Evolutionary conservation across 441 rosid genomes (phyloP), one percentile per base, ranked within the genome.

Genomic region (Populus hybrid): DNA sequence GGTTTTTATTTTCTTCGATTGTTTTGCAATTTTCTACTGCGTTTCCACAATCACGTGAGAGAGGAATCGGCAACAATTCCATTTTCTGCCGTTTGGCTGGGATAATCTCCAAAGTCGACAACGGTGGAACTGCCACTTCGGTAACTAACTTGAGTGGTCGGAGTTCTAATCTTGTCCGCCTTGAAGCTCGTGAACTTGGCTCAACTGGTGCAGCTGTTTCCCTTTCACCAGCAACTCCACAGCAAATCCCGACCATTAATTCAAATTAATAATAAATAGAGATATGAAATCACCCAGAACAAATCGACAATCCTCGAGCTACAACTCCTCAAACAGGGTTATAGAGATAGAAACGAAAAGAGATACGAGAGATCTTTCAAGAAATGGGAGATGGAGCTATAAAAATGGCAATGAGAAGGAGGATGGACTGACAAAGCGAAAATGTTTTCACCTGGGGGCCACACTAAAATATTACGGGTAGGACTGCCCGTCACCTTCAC

Each of bases 241-340:
- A 94, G 76, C 93, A 91, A 74, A 93, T 86, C 64, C 92, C 93
- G 70, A 94, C 97, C 97, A 90, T 91, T 11, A 5, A 71, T 12
- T 6, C 65, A 35, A 3, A 3, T 26, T 26, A 8, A 40, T 18
- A 6, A 11, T 46, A 24, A 9, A 3, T 50, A 69, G 30, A 36
- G 35, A 32, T 16, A 73, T 8, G n/a, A 30, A 40, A 35, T 21
- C 61, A 59, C 70, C 70, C 2, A 70, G 1, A 73, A 50, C 36
- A 3, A 5, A 73, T 12, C 69, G 53, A 6, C 63, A 40, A 26
- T 11, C 70, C 20, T 67, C 24, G 1, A 40, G 46, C 46, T 40
- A 40, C 10, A 66, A 8, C 6, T 35, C 9, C 2, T 9, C 11
- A 3, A n/a, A 46, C 53, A 35, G 34, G 21, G n/a, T 0, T 42